Evolutionary conservation across 1,284 basidiomycete species (phyloP).

Genomic region (Cutaneotrichosporon sp.): DNA sequence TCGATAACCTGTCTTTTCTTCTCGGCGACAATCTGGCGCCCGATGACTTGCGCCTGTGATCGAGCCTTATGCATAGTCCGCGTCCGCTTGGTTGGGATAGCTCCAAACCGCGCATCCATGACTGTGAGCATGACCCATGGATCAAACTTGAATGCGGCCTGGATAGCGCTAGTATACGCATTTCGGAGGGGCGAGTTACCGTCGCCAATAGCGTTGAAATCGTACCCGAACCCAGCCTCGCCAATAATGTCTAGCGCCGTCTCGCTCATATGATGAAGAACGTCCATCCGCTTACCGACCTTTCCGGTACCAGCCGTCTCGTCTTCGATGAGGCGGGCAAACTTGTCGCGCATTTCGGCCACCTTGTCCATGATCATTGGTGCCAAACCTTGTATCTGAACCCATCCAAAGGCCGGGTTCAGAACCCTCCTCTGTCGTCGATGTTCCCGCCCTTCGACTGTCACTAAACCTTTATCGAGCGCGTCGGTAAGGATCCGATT

Average conservation of each 20-base stretch:
- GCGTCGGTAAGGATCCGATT: slow-evolving; percentile 56
- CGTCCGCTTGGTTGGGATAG: slow-evolving; percentile 1
- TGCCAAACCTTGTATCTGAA: slow-evolving; percentile 30
- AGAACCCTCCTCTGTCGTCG: slow-evolving; percentile 56
- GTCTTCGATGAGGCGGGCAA: slow-evolving; percentile 65
- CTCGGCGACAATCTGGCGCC: slow-evolving; percentile 23
- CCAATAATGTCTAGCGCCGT: slow-evolving; percentile 68
- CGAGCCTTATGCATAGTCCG: neutral
- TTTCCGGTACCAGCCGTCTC: slow-evolving; percentile 52
- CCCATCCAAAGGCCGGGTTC: slow-evolving; percentile 49
- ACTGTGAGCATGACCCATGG: neutral
- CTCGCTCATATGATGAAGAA: slow-evolving; percentile 61
- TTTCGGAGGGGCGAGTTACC: neutral
- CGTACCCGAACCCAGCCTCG: slow-evolving; percentile 64
- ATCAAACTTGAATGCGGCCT: neutral
- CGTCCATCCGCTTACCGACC: slow-evolving; percentile 54
- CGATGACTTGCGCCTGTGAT: neutral
- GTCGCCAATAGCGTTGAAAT: slow-evolving; percentile 52
- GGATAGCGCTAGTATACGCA: neutral
- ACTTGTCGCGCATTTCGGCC: slow-evolving; percentile 57
- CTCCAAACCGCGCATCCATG: neutral
- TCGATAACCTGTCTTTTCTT: slow-evolving; percentile 1
- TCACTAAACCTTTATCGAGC: slow-evolving; percentile 44
- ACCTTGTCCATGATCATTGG: slow-evolving; percentile 67
- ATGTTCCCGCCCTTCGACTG: slow-evolving; percentile 57